Conservation (phyloP, 2,329 filamentous ascomycete species). For the Hypoxylon sp. region DNA sequence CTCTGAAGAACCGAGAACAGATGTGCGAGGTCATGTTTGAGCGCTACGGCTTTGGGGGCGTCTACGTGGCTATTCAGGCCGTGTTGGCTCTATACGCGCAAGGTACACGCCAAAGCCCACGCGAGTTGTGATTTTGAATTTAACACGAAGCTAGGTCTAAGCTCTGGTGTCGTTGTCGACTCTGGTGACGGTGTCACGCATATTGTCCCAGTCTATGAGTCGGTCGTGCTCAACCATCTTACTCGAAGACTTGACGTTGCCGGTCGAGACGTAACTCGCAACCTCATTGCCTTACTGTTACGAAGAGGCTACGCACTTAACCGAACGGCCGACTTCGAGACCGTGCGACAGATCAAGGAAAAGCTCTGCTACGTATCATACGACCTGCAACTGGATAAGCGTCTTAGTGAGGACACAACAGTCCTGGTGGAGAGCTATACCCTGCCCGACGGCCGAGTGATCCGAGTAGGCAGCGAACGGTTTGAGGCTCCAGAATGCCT, state of each 20-base stretch:
- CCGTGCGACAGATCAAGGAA: constrained; percentile 98
- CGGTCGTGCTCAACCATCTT: constrained; percentile 95
- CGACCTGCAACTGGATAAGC: constrained; percentile 95
- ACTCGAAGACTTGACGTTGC: constrained; percentile 95
- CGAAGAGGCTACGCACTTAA: constrained; percentile 97
- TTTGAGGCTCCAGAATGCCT: constrained; percentile 98
- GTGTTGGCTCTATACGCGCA: constrained; percentile 97
- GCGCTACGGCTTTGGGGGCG: constrained; percentile 93
- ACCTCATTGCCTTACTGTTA: constrained; percentile 93
- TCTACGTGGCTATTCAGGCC: constrained; percentile 98
- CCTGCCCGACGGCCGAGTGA: constrained; percentile 93
- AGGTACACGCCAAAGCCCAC: constrained; percentile 66
- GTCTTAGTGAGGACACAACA: constrained; percentile 95
- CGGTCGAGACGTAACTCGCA: constrained; percentile 96
- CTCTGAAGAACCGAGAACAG: constrained; percentile 93
- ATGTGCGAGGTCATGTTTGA: constrained; percentile 99
- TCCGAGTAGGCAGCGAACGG: constrained; percentile 94
- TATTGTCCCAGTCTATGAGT: constrained; percentile 98
- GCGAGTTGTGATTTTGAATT: not conserved
- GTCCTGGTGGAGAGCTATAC: constrained; percentile 98
- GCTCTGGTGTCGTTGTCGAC: constrained; percentile 97
- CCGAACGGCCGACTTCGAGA: constrained; percentile 98
- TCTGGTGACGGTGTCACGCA: constrained; percentile 98
- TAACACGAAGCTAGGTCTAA: constrained; percentile 70
- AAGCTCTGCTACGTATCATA: constrained; percentile 99